These are phyloP conservation scores for Helianthus tuberosus DNA, from an alignment of 129 eudicot genomes.

Conservation along the genomic window DNA sequence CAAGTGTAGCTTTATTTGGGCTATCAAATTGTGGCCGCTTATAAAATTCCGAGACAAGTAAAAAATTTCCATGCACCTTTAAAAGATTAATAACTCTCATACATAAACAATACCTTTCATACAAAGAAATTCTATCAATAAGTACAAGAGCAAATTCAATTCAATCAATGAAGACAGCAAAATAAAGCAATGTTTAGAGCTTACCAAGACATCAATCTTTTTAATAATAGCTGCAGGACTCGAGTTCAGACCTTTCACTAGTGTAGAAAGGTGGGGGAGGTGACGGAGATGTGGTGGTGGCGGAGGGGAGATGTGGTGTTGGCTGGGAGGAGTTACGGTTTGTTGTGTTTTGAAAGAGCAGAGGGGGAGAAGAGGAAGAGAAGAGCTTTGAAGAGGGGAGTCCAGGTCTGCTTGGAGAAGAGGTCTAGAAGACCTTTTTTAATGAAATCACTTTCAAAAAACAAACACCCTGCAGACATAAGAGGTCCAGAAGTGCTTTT, in stretches of 20 bases:
- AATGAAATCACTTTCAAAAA: too few relatives aligned
- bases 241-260: conserved; percentile 78
- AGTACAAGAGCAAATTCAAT: not conserved
- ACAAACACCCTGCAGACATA: too few relatives aligned
- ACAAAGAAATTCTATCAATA: conserved; percentile 6
- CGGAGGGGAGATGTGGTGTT: too few relatives aligned
- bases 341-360: too few relatives aligned
- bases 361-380: too few relatives aligned
- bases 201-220: conserved; percentile 94
- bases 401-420: too few relatives aligned
- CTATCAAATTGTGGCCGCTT: conserved; percentile 81
- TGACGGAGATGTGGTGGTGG: too few relatives aligned
- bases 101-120: conserved; percentile 4
- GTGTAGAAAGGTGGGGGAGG: too few relatives aligned
- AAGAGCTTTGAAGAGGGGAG: too few relatives aligned
- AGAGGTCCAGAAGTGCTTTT: too few relatives aligned
- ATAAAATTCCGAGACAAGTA: conserved; percentile 79
- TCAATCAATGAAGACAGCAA: conserved; percentile 15
- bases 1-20: conserved; percentile 57
- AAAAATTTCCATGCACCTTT: conserved; percentile 29
- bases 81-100: conserved; percentile 6
- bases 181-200: conserved; percentile 25
- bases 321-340: too few relatives aligned
- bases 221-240: conserved; percentile 83
- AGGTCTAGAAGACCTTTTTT: too few relatives aligned